phyloP scores from a whole-genome alignment of 208 protist genomes.

The Leishmania lainsoni region DNA sequence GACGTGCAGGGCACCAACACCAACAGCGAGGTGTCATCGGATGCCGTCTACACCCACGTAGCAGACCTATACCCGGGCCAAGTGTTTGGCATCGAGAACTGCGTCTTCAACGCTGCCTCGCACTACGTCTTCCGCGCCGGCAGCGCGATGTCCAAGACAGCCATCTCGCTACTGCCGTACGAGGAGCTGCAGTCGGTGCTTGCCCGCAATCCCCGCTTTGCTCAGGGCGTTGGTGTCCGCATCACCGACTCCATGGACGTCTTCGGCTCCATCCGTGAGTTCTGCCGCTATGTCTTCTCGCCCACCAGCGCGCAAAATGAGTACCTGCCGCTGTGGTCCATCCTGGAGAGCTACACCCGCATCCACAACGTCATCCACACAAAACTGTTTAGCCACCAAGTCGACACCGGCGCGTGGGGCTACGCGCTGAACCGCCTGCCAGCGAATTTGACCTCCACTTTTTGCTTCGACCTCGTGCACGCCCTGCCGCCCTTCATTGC shows the following conservation, averaged over 20 bases:
- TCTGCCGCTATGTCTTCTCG: conserved; percentile 84
- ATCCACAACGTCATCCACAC: conserved; percentile 90
- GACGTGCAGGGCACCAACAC: conserved; percentile 1
- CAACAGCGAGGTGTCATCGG: conserved; percentile 19
- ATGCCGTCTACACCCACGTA: conserved; percentile 50
- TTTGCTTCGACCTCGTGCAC: conserved; percentile 83
- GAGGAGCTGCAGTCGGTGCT: conserved; percentile 41
- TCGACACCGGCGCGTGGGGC: conserved; percentile 88
- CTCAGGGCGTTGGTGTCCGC: conserved; percentile 63
- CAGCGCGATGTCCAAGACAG: conserved; percentile 49
- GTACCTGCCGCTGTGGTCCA: conserved; percentile 81
- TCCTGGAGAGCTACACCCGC: conserved; percentile 79
- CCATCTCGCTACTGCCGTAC: conserved; percentile 69
- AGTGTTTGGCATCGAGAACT: conserved; percentile 73
- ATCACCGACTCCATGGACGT: conserved; percentile 69
- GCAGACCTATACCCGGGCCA: conserved; percentile 61
- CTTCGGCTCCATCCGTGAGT: conserved; percentile 76
- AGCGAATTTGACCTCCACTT: conserved; percentile 80
- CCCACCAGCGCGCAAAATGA: conserved; percentile 66
- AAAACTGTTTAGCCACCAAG: conserved; percentile 66
- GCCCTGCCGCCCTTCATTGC: conserved; percentile 82
- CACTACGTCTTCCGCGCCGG: conserved; percentile 60
- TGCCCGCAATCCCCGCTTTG: conserved; percentile 53
- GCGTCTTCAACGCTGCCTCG: conserved; percentile 60
- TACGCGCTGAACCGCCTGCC: conserved; percentile 84